These are phyloP conservation scores for Zygosaccharomyces rouxii DNA, from an alignment of 805 yeast genomes.

Conservation along the genomic window DNA sequence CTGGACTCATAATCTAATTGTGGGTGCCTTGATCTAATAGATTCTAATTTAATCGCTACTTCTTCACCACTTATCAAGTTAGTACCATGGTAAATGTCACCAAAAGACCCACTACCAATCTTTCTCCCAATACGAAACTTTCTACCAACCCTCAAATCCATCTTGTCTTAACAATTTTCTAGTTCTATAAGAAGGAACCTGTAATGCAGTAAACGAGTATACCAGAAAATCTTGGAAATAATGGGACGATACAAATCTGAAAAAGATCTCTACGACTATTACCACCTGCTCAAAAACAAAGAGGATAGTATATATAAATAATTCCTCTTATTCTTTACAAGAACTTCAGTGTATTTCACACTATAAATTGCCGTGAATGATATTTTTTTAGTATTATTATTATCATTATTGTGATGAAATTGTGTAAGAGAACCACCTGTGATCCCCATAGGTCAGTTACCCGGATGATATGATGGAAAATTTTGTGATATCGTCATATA, in stretches of 20 bases:
- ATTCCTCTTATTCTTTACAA: neutral
- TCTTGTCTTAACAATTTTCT: conserved; percentile 12
- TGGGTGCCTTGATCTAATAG: conserved; percentile 88
- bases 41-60: conserved; percentile 93
- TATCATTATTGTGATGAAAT: neutral
- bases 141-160: conserved; percentile 87
- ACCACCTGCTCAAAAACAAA: neutral
- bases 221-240: neutral
- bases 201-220: neutral
- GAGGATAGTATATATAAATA: neutral
- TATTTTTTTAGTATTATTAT: neutral
- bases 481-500: neutral
- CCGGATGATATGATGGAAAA: neutral
- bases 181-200: neutral
- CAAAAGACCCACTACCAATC: conserved; percentile 96
- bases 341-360: neutral
- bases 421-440: neutral
- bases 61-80: conserved; percentile 95
- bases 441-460: neutral
- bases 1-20: conserved; percentile 96
- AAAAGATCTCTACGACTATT: neutral
- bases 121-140: conserved; percentile 91
- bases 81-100: conserved; percentile 91
- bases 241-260: neutral
- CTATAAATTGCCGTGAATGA: neutral